phyloP scores from a whole-genome alignment of 306 rosid species.

The Acacia confusa region DNA sequence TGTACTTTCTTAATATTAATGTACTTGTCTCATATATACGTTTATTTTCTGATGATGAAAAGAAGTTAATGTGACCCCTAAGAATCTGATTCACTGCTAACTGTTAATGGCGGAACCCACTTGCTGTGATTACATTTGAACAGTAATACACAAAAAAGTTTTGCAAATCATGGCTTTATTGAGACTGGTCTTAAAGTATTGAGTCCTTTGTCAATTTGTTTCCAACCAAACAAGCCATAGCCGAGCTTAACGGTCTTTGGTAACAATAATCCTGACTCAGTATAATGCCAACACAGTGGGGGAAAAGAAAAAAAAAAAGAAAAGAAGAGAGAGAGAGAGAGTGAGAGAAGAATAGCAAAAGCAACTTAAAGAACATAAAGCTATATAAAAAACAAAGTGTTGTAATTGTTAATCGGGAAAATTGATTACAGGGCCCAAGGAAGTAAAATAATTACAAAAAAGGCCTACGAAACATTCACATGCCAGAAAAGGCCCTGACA shows the following conservation, averaged over 20 bases:
- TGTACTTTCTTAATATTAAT: conserved; percentile 41
- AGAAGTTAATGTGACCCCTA: conserved; percentile 11
- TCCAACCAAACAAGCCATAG: conserved; percentile 27
- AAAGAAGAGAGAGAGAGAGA: conserved; percentile 36
- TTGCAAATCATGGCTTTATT: conserved; percentile 42
- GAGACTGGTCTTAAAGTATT: conserved; percentile 68
- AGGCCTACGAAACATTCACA: too few relatives aligned
- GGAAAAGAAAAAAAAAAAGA: not conserved
- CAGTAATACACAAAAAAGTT: conserved; percentile 28
- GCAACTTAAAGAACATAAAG: conserved; percentile 55
- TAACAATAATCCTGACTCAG: conserved; percentile 24
- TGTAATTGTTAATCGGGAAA: conserved; percentile 41
- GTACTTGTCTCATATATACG: conserved; percentile 21
- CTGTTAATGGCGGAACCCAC: conserved; percentile 41
- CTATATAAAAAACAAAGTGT: conserved; percentile 25
- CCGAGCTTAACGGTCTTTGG: conserved; percentile 28
- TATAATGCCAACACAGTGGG: conserved; percentile 32
- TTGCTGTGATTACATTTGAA: conserved; percentile 18
- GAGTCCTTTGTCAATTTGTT: conserved; percentile 48
- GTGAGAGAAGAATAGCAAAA: conserved; percentile 45
- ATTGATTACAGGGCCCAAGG: too few relatives aligned
- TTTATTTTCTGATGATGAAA: conserved; percentile 22
- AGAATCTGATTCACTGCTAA: not conserved
- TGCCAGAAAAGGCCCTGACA: too few relatives aligned
- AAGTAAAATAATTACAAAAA: too few relatives aligned